phyloP scores from a whole-genome alignment of 768 basidiomycete genomes.

The Coprinopsis marcescibilis region DNA sequence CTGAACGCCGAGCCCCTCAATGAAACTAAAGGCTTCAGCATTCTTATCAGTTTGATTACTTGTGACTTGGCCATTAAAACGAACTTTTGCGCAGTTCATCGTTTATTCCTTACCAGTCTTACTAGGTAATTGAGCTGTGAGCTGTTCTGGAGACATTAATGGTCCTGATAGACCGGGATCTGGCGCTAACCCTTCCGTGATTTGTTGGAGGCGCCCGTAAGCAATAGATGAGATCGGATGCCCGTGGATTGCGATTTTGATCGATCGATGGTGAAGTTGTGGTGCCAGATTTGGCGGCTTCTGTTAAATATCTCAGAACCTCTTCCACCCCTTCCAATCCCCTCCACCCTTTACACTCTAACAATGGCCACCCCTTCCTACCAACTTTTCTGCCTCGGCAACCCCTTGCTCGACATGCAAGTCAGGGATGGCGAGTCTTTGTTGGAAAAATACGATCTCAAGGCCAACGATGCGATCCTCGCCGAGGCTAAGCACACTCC shows the following conservation, averaged over 20 bases:
- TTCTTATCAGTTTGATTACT: no score
- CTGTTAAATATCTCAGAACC: not conserved
- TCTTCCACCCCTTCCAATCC: constrained; percentile 1
- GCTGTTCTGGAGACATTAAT: no score
- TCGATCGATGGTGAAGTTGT: not conserved
- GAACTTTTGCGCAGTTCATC: no score
- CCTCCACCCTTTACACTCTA: not conserved
- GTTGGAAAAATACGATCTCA: constrained; percentile 84
- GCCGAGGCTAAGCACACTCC: constrained; percentile 82
- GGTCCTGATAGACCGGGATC: no score
- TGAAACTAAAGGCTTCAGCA: no score
- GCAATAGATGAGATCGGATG: not conserved
- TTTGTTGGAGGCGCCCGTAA: not conserved
- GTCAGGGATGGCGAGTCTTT: constrained; percentile 80
- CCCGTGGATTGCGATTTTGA: not conserved
- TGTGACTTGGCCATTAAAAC: no score
- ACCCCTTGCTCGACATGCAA: constrained; percentile 96
- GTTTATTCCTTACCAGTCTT: no score
- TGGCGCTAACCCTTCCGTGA: no score
- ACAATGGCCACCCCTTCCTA: constrained; percentile 44
- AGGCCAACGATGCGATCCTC: constrained; percentile 93
- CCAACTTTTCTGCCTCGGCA: constrained; percentile 85
- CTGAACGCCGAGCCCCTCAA: no score
- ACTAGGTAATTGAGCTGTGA: no score
- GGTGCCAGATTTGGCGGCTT: no score